Evolutionary conservation across 164 flowering plant species (phyloP).

Genomic region (Chloranthus sessilifolius): DNA sequence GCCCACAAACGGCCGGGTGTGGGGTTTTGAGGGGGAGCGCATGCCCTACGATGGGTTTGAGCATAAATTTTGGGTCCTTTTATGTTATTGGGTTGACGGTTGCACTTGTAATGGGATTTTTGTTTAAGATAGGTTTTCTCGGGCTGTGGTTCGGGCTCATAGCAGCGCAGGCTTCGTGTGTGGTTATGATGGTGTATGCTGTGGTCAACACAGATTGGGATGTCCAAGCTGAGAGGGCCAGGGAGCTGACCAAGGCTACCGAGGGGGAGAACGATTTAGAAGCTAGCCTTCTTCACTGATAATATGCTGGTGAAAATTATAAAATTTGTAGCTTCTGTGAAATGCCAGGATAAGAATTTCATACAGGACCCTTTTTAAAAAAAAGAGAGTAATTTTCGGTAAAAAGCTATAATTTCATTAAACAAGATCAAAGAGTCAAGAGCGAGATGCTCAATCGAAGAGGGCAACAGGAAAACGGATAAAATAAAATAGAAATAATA

Average conservation of each 20-base stretch:
- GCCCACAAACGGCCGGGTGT: conserved; percentile 63
- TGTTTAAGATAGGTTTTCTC: conserved; percentile 14
- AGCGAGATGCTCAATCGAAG: too few relatives aligned
- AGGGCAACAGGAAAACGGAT: too few relatives aligned
- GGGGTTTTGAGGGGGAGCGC: conserved; percentile 70
- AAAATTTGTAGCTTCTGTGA: too few relatives aligned
- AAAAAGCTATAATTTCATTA: too few relatives aligned
- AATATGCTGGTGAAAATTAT: too few relatives aligned
- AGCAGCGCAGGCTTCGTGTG: conserved; percentile 24
- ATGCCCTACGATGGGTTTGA: conserved; percentile 44
- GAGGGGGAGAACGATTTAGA: neutral
- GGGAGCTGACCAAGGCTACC: conserved; percentile 12
- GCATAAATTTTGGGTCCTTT: conserved; percentile 52
- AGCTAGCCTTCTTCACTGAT: conserved; percentile 2
- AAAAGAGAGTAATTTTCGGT: too few relatives aligned
- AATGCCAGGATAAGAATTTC: too few relatives aligned
- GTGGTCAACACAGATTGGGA: conserved; percentile 24
- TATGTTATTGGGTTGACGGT: conserved; percentile 63
- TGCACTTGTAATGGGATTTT: conserved; percentile 26
- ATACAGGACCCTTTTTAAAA: too few relatives aligned
- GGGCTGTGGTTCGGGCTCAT: conserved; percentile 31
- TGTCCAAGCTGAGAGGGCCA: conserved; percentile 19
- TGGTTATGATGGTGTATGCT: conserved; percentile 11
- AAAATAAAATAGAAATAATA: too few relatives aligned
- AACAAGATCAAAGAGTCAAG: too few relatives aligned